Conservation (phyloP, 208 protist species). For the Trypanosoma vivax region DNA sequence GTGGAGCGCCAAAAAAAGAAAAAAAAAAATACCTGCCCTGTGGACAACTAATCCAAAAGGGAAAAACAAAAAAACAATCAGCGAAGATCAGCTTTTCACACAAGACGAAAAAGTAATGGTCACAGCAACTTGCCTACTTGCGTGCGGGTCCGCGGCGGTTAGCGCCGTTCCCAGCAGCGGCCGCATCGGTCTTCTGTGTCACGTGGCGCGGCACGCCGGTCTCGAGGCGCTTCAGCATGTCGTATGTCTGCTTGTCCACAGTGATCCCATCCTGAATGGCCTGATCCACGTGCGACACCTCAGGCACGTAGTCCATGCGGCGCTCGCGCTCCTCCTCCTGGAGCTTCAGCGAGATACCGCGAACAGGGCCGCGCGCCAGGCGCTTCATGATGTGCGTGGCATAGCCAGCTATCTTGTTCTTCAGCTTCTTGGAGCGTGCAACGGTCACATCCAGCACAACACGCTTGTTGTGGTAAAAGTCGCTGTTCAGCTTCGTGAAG, state of each 20-base stretch:
- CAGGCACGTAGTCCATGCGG: conserved; percentile 99
- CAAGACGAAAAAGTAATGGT: not conserved
- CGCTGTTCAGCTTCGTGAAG: conserved; percentile 97
- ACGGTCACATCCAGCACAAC: conserved; percentile 95
- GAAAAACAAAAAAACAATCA: conserved; percentile 17
- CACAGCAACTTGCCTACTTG: conserved; percentile 15
- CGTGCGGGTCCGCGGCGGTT: conserved; percentile 21
- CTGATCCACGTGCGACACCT: conserved; percentile 85
- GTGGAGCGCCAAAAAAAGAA: conserved; percentile 3
- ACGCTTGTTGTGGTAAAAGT: conserved; percentile 99
- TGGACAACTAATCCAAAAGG: conserved; percentile 8
- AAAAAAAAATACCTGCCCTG: conserved; percentile 5
- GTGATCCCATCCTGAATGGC: conserved; percentile 78
- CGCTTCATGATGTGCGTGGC: conserved; percentile 98
- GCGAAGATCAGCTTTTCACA: conserved; percentile 14
- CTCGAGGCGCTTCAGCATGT: conserved; percentile 85
- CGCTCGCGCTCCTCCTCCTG: conserved; percentile 99
- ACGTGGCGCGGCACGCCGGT: conserved; percentile 80
- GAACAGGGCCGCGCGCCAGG: conserved; percentile 97
- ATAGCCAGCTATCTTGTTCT: conserved; percentile 99
- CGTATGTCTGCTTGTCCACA: conserved; percentile 81
- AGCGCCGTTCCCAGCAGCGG: conserved; percentile 22
- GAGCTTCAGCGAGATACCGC: conserved; percentile 99
- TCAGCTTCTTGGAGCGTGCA: conserved; percentile 98
- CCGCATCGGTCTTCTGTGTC: conserved; percentile 12